A percentile compares a stretch with the other conserved stretches of the same genome.
These are phyloP conservation scores for Tripidium arundinaceum DNA, from an alignment of 202 grass and related monocot species.

Conservation along the genomic window DNA sequence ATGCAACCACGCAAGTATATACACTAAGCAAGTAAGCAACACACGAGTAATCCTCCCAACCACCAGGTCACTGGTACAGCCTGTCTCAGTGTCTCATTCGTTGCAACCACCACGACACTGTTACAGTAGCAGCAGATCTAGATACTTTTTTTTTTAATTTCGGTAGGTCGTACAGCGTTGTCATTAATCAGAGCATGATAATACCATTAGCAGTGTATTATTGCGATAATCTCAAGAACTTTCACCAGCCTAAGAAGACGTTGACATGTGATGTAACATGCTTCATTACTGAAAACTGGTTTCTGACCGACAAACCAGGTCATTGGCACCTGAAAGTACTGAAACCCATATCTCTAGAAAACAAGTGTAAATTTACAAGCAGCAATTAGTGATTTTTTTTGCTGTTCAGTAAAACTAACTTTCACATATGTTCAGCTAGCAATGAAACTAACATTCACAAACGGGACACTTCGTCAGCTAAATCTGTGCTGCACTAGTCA, in stretches of 20 bases:
- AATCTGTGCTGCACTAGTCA: neutral
- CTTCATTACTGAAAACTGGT: neutral
- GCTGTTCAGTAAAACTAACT: neutral
- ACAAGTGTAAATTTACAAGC: neutral
- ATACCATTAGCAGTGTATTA: neutral
- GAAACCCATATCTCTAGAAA: neutral
- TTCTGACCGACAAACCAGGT: slow-evolving; percentile 9
- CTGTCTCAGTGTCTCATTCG: slow-evolving; percentile 34
- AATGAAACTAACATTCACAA: neutral
- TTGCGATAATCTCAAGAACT: slow-evolving; percentile 20
- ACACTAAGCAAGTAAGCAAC: slow-evolving; percentile 6
- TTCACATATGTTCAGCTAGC: neutral
- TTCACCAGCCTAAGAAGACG: slow-evolving; percentile 9
- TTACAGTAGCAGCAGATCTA: neutral
- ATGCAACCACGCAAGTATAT: slow-evolving; percentile 20
- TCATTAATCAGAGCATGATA: slow-evolving; percentile 8
- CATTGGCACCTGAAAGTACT: neutral
- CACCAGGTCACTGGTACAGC: slow-evolving; percentile 31
- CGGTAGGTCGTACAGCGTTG: slow-evolving; percentile 26
- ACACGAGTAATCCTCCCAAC: slow-evolving; percentile 23
- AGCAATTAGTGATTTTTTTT: neutral
- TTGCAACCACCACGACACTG: slow-evolving; percentile 31
- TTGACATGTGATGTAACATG: slow-evolving; percentile 2
- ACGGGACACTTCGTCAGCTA: neutral
- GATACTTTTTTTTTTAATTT: slow-evolving; percentile 2